Conservation (phyloP, 495 filamentous ascomycete species). For the Podospora australis region DNA sequence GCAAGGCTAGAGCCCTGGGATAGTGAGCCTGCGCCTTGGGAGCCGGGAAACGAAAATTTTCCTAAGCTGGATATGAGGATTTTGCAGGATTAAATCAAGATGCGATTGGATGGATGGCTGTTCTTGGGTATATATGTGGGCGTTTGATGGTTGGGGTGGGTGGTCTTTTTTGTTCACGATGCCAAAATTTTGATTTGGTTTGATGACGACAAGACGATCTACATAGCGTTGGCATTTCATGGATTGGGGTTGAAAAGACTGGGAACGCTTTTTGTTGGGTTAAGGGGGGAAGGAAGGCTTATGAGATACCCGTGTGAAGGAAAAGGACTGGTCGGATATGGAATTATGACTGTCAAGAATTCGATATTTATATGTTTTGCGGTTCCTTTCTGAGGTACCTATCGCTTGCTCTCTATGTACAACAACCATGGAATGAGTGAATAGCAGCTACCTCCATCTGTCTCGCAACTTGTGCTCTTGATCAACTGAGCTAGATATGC, state of each 20-base stretch:
- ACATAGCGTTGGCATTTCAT: not conserved
- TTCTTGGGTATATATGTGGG: not conserved
- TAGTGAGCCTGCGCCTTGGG: conserved; percentile 8
- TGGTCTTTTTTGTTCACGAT: not conserved
- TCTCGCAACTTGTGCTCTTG: too few relatives aligned
- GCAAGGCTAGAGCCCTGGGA: not conserved
- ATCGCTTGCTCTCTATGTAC: too few relatives aligned
- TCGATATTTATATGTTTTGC: not conserved
- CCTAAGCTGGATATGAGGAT: conserved; percentile 10
- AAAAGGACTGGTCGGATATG: not conserved
- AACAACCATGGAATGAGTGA: too few relatives aligned
- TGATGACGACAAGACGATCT: not conserved
- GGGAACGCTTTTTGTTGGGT: not conserved
- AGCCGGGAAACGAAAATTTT: conserved; percentile 5
- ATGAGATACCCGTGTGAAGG: not conserved
- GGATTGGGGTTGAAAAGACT: not conserved
- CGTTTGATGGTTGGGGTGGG: not conserved
- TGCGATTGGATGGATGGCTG: not conserved
- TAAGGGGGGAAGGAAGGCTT: not conserved
- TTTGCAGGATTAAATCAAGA: conserved; percentile 4
- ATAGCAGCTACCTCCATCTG: too few relatives aligned
- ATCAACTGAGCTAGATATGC: too few relatives aligned
- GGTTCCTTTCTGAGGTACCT: not conserved
- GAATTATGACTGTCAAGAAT: not conserved
- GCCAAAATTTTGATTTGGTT: not conserved